Evolutionary conservation across 2,329 filamentous ascomycete genomes (phyloP).

Genomic region (Talaromyces marneffei): DNA sequence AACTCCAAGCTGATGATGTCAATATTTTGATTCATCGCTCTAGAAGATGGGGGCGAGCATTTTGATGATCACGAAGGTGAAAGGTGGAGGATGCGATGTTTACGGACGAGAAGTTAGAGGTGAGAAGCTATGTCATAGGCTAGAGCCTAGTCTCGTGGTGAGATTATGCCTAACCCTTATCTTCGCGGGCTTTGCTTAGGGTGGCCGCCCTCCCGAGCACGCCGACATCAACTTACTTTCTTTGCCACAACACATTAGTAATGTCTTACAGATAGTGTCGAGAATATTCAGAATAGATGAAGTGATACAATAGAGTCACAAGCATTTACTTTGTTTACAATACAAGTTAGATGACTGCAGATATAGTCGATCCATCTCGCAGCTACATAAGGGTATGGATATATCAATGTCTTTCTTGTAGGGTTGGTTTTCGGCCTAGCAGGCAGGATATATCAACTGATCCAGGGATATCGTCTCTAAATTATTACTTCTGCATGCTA

Average conservation of each 20-base stretch:
- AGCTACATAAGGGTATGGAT: no score
- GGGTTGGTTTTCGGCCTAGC: no score
- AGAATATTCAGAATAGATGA: not conserved
- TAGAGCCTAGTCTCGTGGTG: not conserved
- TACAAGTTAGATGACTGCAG: not conserved
- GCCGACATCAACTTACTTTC: not conserved
- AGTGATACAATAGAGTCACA: not conserved
- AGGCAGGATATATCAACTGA: no score
- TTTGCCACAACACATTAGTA: not conserved
- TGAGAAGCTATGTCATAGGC: constrained; percentile 11
- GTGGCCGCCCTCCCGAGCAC: not conserved
- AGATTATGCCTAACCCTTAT: not conserved
- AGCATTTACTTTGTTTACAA: not conserved
- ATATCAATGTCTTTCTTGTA: no score
- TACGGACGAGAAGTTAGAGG: not conserved
- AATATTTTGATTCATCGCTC: constrained; percentile 3
- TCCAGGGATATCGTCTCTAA: no score
- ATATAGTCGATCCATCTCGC: not conserved
- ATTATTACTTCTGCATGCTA: no score
- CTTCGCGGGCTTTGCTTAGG: not conserved
- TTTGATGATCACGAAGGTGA: not conserved
- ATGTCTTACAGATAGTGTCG: not conserved
- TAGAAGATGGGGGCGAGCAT: not conserved
- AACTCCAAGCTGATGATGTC: not conserved
- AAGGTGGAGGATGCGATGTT: not conserved